These are phyloP conservation scores for Cytospora leucostoma DNA, from an alignment of 2,329 filamentous ascomycete genomes.

Conservation along the genomic window DNA sequence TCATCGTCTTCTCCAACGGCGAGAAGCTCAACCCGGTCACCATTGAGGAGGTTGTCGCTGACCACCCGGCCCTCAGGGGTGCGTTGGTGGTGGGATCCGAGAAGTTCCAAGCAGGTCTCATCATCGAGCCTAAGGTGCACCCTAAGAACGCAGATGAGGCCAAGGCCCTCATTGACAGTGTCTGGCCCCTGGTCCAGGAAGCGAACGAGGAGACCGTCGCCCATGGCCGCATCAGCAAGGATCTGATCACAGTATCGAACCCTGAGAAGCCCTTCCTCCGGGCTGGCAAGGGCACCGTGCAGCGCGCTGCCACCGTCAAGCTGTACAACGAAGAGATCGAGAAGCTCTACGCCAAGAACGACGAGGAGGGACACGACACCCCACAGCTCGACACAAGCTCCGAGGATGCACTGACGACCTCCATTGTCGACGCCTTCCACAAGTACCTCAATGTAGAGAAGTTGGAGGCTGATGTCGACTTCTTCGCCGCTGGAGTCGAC, in stretches of 20 bases:
- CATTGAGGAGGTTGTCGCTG: slow-evolving; percentile 44
- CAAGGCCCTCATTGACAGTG: slow-evolving; percentile 41
- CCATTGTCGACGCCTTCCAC: slow-evolving; percentile 32
- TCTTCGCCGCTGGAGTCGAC: slow-evolving; percentile 44
- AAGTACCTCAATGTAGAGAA: slow-evolving; percentile 25
- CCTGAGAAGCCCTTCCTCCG: slow-evolving; percentile 46
- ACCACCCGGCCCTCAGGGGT: slow-evolving; percentile 43
- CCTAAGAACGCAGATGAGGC: slow-evolving; percentile 35
- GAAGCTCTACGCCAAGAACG: slow-evolving; percentile 40
- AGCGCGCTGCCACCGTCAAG: slow-evolving; percentile 42
- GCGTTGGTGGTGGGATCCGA: slow-evolving; percentile 49
- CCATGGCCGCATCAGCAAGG: slow-evolving; percentile 47
- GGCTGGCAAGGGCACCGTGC: slow-evolving; percentile 49
- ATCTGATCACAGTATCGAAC: slow-evolving; percentile 43
- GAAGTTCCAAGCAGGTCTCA: slow-evolving; percentile 48
- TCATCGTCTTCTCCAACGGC: slow-evolving; percentile 53
- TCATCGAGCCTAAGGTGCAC: slow-evolving; percentile 45
- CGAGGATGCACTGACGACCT: slow-evolving; percentile 31
- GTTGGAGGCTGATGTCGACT: slow-evolving; percentile 36
- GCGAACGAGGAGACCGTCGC: slow-evolving; percentile 47
- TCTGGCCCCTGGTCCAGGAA: slow-evolving; percentile 47
- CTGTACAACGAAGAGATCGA: slow-evolving; percentile 48
- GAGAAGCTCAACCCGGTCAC: slow-evolving; percentile 53
- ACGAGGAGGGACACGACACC: slow-evolving; percentile 12
- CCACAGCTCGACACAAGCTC: slow-evolving; percentile 31